phyloP scores from a whole-genome alignment of 2,329 filamentous ascomycete genomes.

The Orbilia quercus region DNA sequence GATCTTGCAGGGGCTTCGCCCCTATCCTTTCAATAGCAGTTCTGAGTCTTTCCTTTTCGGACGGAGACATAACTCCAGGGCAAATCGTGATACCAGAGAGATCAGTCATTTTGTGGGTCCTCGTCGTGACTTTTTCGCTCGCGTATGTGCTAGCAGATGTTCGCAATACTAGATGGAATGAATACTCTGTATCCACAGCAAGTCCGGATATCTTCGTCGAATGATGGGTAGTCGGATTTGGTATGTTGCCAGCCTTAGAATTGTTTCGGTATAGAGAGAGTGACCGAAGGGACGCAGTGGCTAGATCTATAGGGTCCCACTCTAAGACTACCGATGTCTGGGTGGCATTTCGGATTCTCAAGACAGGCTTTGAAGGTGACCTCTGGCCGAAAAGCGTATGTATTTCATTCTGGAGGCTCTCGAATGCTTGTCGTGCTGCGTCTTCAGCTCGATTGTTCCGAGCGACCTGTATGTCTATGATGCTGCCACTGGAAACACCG shows the following conservation, averaged over 20 bases:
- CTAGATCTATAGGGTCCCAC: slow-evolving; percentile 94
- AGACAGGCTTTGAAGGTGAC: slow-evolving; percentile 78
- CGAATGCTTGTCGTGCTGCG: slow-evolving; percentile 79
- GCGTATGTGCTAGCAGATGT: slow-evolving; percentile 88
- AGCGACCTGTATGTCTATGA: slow-evolving; percentile 95
- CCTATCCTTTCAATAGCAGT: slow-evolving; percentile 87
- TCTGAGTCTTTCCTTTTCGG: slow-evolving; percentile 76
- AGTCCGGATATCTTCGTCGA: slow-evolving; percentile 97
- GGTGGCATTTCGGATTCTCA: slow-evolving; percentile 95
- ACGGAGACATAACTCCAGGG: slow-evolving; percentile 79
- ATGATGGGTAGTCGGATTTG: slow-evolving; percentile 83
- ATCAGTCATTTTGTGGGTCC: slow-evolving; percentile 99
- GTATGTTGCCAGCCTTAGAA: slow-evolving; percentile 95
- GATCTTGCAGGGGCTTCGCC: slow-evolving; percentile 83
- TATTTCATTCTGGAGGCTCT: slow-evolving; percentile 87
- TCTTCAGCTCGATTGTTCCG: slow-evolving; percentile 85
- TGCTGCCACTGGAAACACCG: slow-evolving; percentile 94
- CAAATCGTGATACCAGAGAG: slow-evolving; percentile 95
- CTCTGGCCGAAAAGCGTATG: slow-evolving; percentile 84
- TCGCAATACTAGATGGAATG: slow-evolving; percentile 89
- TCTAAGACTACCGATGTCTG: slow-evolving; percentile 98
- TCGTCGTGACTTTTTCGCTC: slow-evolving; percentile 84
- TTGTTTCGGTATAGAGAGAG: slow-evolving; percentile 94
- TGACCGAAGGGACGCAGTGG: slow-evolving; percentile 88
- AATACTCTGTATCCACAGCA: slow-evolving; percentile 96